Percentiles rank a stretch among this genome's conserved stretches.
Conservation (phyloP, 139 green algal genomes). For the Tetradesmus lagerheimii region DNA sequence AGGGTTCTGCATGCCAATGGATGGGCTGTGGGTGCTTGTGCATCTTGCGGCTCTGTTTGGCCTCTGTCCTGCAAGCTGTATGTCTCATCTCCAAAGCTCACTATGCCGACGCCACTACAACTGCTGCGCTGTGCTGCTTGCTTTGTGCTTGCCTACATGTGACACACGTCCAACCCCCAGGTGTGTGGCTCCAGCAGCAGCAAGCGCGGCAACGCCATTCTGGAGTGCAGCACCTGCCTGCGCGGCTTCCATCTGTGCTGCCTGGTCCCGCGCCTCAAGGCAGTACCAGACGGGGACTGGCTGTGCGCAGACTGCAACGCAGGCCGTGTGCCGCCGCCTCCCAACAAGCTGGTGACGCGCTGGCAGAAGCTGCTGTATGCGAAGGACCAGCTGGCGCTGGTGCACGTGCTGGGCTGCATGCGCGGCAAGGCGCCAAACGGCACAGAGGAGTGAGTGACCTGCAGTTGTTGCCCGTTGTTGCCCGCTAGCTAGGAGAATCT, state of each 20-base stretch:
- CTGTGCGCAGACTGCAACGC: constrained; percentile 46
- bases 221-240: constrained; percentile 94
- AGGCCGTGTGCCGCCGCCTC: constrained; percentile 4
- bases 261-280: constrained; percentile 78
- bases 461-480: too few species aligned
- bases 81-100: too few species aligned
- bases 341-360: constrained; percentile 8
- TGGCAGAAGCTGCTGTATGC: constrained; percentile 52
- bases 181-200: constrained; percentile 27
- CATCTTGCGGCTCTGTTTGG: too few species aligned
- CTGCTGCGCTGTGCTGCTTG: background rate
- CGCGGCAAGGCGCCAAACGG: constrained; percentile 43
- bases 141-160: background rate
- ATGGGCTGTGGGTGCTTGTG: too few species aligned
- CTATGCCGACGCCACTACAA: too few species aligned
- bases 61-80: too few species aligned
- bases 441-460: constrained; percentile 48
- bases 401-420: constrained; percentile 56
- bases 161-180: background rate
- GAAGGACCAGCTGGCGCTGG: constrained; percentile 65
- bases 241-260: constrained; percentile 90
- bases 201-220: constrained; percentile 59
- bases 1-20: too few species aligned
- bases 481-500: background rate
- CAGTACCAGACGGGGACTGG: constrained; percentile 76